These are phyloP conservation scores for Sphaerostilbella broomeana DNA, from an alignment of 2,329 filamentous ascomycete genomes.

Conservation along the genomic window DNA sequence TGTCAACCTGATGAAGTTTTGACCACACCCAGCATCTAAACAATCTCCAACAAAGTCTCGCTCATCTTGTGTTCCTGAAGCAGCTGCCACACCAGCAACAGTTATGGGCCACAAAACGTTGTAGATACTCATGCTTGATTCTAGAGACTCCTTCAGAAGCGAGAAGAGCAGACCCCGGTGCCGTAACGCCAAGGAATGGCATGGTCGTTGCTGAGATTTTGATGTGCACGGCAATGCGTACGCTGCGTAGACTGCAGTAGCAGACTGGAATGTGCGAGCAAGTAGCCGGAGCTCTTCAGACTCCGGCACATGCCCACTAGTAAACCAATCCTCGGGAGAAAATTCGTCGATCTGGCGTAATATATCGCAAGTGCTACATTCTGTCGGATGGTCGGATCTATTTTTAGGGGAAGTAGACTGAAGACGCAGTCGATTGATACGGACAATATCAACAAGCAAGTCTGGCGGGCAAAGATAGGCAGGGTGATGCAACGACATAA, in stretches of 20 bases:
- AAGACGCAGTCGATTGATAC: neutral
- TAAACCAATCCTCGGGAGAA: no score
- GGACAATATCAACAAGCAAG: neutral
- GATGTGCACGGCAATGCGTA: no score
- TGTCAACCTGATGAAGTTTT: neutral
- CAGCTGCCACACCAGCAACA: neutral
- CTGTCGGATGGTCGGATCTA: neutral
- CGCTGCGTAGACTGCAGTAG: no score
- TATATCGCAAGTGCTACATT: neutral
- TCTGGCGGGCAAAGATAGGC: neutral
- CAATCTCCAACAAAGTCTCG: neutral
- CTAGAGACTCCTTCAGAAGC: neutral
- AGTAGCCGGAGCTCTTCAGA: no score
- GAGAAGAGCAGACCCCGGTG: neutral
- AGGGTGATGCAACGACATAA: no score
- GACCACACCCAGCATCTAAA: neutral
- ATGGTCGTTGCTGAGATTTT: neutral
- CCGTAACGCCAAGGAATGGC: neutral
- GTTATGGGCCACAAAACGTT: neutral
- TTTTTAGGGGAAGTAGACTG: neutral
- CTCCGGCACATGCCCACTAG: no score
- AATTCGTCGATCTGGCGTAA: neutral
- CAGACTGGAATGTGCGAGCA: no score
- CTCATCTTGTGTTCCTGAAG: neutral
- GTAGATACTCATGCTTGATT: neutral